phyloP scores from a whole-genome alignment of 495 filamentous ascomycete species.

The Tuber microsphaerosporum region DNA sequence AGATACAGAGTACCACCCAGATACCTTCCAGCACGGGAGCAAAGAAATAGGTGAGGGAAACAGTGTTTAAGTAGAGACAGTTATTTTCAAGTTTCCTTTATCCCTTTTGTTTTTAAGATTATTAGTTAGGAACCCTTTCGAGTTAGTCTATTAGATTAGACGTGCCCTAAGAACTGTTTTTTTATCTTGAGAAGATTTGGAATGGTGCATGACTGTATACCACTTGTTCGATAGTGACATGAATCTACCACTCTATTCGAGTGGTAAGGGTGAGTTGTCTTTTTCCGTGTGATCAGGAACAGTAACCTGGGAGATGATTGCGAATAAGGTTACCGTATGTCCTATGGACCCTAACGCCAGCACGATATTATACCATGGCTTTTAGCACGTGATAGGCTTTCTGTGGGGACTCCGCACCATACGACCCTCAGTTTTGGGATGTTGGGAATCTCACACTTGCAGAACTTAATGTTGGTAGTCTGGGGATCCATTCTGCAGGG shows the following conservation, averaged over 20 bases:
- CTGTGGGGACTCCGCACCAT: background rate
- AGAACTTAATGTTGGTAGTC: background rate
- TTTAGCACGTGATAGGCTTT: too few relatives aligned
- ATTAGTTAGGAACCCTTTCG: background rate
- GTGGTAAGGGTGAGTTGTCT: background rate
- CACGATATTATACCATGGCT: background rate
- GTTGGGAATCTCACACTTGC: background rate
- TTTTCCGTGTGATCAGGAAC: background rate
- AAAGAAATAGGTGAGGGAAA: slow-evolving; percentile 16
- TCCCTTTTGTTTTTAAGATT: background rate
- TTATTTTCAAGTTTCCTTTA: background rate
- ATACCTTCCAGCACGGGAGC: slow-evolving; percentile 8
- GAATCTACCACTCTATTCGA: background rate
- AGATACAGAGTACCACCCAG: slow-evolving; percentile 25
- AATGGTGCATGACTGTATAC: background rate
- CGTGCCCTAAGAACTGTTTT: background rate
- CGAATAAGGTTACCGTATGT: background rate
- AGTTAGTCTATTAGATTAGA: background rate
- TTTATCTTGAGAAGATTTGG: background rate
- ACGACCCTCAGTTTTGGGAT: background rate
- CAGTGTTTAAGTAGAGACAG: slow-evolving; percentile 12
- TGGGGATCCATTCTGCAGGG: background rate
- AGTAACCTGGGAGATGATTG: background rate
- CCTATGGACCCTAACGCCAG: background rate
- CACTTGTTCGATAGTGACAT: background rate